Percentiles rank a stretch among this genome's conserved stretches.
Evolutionary conservation across 129 eudicot genomes (phyloP).

Genomic region (Apium graveolens): DNA sequence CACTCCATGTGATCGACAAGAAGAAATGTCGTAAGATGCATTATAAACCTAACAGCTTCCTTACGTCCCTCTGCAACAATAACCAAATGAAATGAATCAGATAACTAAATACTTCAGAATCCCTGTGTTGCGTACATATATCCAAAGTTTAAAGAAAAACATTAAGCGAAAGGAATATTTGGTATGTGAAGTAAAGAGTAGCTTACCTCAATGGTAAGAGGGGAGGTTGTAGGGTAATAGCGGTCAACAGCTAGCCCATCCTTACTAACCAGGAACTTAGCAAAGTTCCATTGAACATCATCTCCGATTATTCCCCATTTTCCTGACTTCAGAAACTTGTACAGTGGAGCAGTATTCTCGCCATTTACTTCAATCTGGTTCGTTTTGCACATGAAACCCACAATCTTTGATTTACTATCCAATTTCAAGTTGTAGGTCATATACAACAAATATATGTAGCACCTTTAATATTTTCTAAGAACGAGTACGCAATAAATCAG

Average conservation of each 20-base stretch:
- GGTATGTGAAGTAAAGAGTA: background rate
- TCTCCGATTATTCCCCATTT: slow-evolving; percentile 73
- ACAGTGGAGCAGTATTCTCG: slow-evolving; percentile 50
- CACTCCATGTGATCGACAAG: background rate
- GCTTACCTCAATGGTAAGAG: slow-evolving; percentile 75
- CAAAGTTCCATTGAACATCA: slow-evolving; percentile 83
- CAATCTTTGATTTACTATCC: background rate
- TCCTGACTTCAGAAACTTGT: slow-evolving; percentile 70
- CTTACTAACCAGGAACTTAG: slow-evolving; percentile 66
- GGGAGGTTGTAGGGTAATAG: slow-evolving; percentile 89
- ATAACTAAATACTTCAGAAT: background rate
- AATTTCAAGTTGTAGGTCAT: background rate
- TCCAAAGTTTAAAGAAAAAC: background rate
- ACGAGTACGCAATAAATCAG: background rate
- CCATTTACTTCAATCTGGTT: slow-evolving; percentile 82
- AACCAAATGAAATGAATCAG: background rate
- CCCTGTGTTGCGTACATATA: background rate
- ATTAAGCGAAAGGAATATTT: background rate
- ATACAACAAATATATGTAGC: background rate
- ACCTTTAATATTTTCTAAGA: background rate
- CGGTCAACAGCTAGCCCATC: slow-evolving; percentile 68
- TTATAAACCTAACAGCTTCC: slow-evolving; percentile 27
- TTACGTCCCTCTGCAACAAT: slow-evolving; percentile 35
- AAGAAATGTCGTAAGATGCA: background rate
- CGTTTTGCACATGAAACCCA: background rate